Base-by-base conservation (phyloP, 768 basidiomycete genomes). In the Myochromella boudieri region DNA sequence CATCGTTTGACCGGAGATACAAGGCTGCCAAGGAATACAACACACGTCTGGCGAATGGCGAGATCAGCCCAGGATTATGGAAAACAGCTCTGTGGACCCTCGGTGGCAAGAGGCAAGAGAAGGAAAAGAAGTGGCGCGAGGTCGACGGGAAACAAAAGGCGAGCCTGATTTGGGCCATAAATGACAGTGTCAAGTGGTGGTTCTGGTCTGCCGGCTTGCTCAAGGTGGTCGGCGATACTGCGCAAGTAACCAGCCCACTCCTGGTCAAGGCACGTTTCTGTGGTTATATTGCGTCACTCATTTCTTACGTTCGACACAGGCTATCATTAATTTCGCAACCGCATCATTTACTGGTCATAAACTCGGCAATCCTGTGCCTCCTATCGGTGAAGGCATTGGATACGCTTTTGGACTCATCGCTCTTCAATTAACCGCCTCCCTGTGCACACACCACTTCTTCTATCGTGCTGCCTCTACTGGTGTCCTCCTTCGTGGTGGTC, bases 391-490 rank as follows among this genome's bases (percentile, higher is more conserved):
- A 31, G 91, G 91, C 22, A 71, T 94, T n/a, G 91, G 90, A 1
- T 75, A 90, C 17, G 78, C 82, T 1, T 76, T 95, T 53, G 78
- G 64, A 20, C 75, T 97, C 1, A 70, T 94, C 46, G 61, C 68
- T 15, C 71, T 97, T 55, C 86, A 91, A 57, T 42, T 91, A 26
- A 60, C 84, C 27, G 62, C 82, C 0, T 87, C 87, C 0, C 56
- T 91, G 44, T 80, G 80, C 54, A 75, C 78, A 6, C 82, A 95
- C 49, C 90, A 93, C 56, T 94, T 88, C 67, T 92, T 93, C 74
- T 90, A 91, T 60, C 79, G 87, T 7, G 71, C 74, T 28, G 75
- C 80, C 22, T 80, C 82, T 1, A 78, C 82, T 9, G 94, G 95
- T 20, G 91, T 95, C 2, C 76, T 93, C 12, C 60, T 89, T 11